phyloP scores from a whole-genome alignment of 352 stramenopile genomes.

The Globisporangium carolinianum region DNA sequence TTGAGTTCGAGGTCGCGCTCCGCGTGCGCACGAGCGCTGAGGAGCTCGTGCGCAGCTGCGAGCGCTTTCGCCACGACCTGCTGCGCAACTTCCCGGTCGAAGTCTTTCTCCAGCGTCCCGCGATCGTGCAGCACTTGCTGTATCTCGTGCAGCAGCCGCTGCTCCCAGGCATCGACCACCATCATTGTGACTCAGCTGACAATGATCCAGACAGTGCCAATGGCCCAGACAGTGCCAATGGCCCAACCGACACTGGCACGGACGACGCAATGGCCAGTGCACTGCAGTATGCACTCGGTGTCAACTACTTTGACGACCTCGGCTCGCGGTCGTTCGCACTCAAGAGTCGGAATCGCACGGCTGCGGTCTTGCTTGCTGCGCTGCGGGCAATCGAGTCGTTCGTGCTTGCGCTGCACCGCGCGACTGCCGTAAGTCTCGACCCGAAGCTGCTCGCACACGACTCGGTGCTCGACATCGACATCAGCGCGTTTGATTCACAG shows the following conservation, averaged over 20 bases:
- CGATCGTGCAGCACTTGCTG: conserved; percentile 49
- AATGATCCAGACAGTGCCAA: background rate
- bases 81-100: conserved; percentile 61
- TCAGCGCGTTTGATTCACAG: conserved; percentile 20
- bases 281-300: conserved; percentile 27
- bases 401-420: conserved; percentile 31
- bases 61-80: conserved; percentile 42
- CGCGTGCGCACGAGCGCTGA: conserved; percentile 31
- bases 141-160: conserved; percentile 63
- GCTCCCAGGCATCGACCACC: conserved; percentile 15
- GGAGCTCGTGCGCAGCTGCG: conserved; percentile 47
- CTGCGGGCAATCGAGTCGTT: conserved; percentile 59
- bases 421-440: conserved; percentile 26
- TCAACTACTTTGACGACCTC: conserved; percentile 74
- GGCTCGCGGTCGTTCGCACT: conserved; percentile 28
- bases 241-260: background rate
- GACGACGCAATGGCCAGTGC: conserved; percentile 15
- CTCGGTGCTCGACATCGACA: conserved; percentile 13
- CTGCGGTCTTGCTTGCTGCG: conserved; percentile 50
- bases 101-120: conserved; percentile 60
- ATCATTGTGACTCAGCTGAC: background rate
- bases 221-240: no score
- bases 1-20: conserved; percentile 77
- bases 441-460: conserved; percentile 35
- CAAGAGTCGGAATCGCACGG: conserved; percentile 39